Evolutionary conservation across 2,329 filamentous ascomycete genomes (phyloP).

Genomic region (Laburnicola sp.): DNA sequence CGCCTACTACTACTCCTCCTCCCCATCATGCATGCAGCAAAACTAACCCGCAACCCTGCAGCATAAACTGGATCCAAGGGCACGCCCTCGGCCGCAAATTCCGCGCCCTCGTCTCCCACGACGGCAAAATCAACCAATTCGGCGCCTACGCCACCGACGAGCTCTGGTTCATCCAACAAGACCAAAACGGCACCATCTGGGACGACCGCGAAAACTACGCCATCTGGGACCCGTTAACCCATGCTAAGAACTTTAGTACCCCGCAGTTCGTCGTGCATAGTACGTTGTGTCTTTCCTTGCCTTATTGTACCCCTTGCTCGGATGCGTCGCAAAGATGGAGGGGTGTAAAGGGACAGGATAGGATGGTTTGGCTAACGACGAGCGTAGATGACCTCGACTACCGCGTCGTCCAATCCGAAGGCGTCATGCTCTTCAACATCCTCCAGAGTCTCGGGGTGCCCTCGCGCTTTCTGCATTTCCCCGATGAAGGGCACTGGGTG

Average conservation of each 20-base stretch:
- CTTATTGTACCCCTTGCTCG: neutral
- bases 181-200: constrained; percentile 46
- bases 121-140: constrained; percentile 72
- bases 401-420: constrained; percentile 82
- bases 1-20: neutral
- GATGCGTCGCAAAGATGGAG: neutral
- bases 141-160: constrained; percentile 55
- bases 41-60: constrained; percentile 3
- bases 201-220: constrained; percentile 54
- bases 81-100: constrained; percentile 80
- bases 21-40: neutral
- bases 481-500: constrained; percentile 80
- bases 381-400: constrained; percentile 71
- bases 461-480: constrained; percentile 77
- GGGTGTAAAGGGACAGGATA: no score
- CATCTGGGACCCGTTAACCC: constrained; percentile 60
- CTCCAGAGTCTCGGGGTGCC: constrained; percentile 75
- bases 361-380: neutral
- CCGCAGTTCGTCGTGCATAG: constrained; percentile 87
- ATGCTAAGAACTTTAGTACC: constrained; percentile 73
- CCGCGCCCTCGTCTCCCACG: constrained; percentile 84
- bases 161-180: constrained; percentile 56
- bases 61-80: constrained; percentile 81
- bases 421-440: constrained; percentile 81
- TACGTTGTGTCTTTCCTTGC: constrained; percentile 32